Conservation (phyloP, 2,329 filamentous ascomycete species). For the Malbranchea zuffiana region DNA sequence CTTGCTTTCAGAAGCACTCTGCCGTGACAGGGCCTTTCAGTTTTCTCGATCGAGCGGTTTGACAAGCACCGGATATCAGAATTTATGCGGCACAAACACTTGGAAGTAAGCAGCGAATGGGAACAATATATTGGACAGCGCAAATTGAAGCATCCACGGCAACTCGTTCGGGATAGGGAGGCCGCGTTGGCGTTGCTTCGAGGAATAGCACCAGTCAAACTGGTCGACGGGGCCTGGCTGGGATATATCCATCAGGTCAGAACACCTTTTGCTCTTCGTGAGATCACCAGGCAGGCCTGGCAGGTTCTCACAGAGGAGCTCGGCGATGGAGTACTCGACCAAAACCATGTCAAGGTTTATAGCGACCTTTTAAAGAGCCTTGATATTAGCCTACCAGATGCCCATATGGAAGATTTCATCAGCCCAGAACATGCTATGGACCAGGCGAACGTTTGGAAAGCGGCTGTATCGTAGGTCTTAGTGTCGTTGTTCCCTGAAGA, state of each 20-base stretch:
- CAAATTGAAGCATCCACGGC: constrained; percentile 24
- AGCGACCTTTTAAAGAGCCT: constrained; percentile 25
- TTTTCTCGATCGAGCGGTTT: not conserved
- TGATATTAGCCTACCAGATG: constrained; percentile 24
- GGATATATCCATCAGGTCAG: constrained; percentile 37
- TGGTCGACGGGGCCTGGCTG: constrained; percentile 42
- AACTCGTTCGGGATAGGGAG: constrained; percentile 28
- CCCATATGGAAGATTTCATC: constrained; percentile 23
- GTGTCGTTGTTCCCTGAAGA: constrained; percentile 41
- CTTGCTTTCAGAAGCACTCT: constrained; percentile 27
- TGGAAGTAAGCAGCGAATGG: constrained; percentile 23
- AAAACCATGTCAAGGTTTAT: constrained; percentile 37
- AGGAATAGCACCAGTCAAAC: constrained; percentile 35
- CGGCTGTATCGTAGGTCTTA: constrained; percentile 37
- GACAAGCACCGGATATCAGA: too few relatives aligned
- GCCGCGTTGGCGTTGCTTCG: constrained; percentile 34
- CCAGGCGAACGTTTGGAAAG: constrained; percentile 31
- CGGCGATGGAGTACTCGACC: constrained; percentile 38
- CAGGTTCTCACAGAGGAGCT: constrained; percentile 43
- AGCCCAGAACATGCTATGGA: constrained; percentile 19
- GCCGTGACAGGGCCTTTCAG: constrained; percentile 14
- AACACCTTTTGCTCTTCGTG: constrained; percentile 33
- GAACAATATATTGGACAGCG: constrained; percentile 28
- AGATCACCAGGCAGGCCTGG: constrained; percentile 37
- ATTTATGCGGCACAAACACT: constrained; percentile 27